These are phyloP conservation scores for Hebeloma cylindrosporum DNA, from an alignment of 768 basidiomycete species.

Conservation along the genomic window DNA sequence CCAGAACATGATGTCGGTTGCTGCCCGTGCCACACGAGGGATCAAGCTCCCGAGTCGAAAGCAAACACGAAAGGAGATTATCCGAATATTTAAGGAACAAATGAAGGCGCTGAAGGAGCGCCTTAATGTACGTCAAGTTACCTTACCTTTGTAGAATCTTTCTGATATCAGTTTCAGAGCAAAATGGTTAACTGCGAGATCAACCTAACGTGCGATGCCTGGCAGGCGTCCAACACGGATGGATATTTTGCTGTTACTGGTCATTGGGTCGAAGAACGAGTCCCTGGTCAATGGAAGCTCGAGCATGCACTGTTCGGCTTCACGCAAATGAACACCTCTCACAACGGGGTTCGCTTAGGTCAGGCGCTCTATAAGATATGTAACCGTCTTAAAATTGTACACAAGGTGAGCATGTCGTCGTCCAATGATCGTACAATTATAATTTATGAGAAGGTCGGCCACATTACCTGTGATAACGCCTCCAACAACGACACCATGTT, in stretches of 20 bases:
- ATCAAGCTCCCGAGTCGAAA: conserved; percentile 29
- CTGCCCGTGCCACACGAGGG: conserved; percentile 30
- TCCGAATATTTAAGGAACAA: conserved; percentile 10
- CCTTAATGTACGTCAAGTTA: conserved; percentile 11
- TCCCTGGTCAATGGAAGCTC: conserved; percentile 27
- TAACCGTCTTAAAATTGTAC: conserved; percentile 16
- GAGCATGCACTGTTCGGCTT: conserved; percentile 36
- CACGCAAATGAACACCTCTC: conserved; percentile 35
- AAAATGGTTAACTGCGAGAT: conserved; percentile 14
- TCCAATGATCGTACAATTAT: not conserved
- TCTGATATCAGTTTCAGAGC: conserved; percentile 5
- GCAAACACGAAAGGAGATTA: conserved; percentile 17
- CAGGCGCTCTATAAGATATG: conserved; percentile 13
- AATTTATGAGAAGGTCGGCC: conserved; percentile 28
- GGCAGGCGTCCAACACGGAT: conserved; percentile 39
- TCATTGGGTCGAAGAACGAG: conserved; percentile 37
- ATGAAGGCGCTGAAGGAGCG: conserved; percentile 10
- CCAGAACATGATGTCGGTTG: conserved; percentile 23
- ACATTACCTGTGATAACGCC: conserved; percentile 41
- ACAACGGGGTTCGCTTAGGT: conserved; percentile 28
- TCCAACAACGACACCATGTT: conserved; percentile 38
- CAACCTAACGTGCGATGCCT: conserved; percentile 38
- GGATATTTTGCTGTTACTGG: conserved; percentile 40
- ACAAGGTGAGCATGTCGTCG: conserved; percentile 26
- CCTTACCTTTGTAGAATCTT: not conserved